Base-by-base conservation (phyloP, 148 eudicot genomes). In the Chenopodium quinoa region DNA sequence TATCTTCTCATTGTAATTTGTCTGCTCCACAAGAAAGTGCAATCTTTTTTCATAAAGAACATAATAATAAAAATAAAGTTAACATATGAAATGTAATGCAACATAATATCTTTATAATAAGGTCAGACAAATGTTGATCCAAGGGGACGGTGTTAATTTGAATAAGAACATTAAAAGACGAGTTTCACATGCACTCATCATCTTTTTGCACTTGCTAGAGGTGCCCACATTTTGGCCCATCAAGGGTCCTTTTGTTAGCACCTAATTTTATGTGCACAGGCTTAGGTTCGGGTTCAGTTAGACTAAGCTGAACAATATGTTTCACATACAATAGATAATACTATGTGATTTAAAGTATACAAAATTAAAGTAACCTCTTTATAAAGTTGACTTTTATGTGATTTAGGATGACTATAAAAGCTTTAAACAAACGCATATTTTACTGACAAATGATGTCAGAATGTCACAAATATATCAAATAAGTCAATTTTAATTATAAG, bases 151-250 rank as follows among this genome's bases (percentile, higher is more conserved):
- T 17, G 37, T 50, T 48, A 13, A 74, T 48, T 22, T 44, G 17
- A 12, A 37, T 12, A 71, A 6, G 48, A 44, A n/a, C 77, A 27
- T 74, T 74, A 74, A 74, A 74, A 74, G 77, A 74, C 60, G 63
- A 23, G 77, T 50, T 74, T 48, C 77, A 74, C 77, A 74, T 74
- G 63, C 77, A 74, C 22, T 10, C 44, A 50, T 73, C 76, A 72
- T 73, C 7, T 48, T 9, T 52, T 11, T 74, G 63, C 10, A 74
- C 20, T 47, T 7, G 29, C 32, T 23, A 50, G 62, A 46, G 62
- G 34, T 74, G 63, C 17, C 62, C 77, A 46, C 17, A 20, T 20
- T 1, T 72, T 7, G 75, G 56, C 17, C 56, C 0, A 56, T 22
- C 1, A 14, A 14, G 62, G 19, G 62, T 56, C 22, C 7, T 37